phyloP scores from a whole-genome alignment of 257 asterid species.

The Lycium barbarum region DNA sequence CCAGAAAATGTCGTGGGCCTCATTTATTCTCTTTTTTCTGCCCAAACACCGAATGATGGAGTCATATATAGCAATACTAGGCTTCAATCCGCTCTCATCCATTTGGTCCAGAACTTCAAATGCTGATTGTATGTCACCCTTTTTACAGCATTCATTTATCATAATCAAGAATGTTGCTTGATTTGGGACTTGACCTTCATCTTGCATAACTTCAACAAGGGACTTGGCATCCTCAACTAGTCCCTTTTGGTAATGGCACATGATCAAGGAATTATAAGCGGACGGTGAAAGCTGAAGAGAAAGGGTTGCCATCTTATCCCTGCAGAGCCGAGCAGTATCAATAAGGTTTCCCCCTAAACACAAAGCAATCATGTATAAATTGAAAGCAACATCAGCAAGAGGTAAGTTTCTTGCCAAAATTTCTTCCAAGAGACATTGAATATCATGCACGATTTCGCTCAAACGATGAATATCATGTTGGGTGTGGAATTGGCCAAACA shows the following conservation, averaged over 20 bases:
- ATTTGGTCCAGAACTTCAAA: conserved; percentile 51
- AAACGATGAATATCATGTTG: too few relatives aligned
- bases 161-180: conserved; percentile 50
- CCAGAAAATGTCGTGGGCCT: conserved; percentile 52
- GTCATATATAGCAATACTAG: conserved; percentile 52
- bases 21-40: conserved; percentile 45
- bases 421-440: conserved; percentile 54
- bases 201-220: conserved; percentile 56
- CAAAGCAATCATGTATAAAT: conserved; percentile 62
- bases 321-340: conserved; percentile 49
- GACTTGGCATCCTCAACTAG: conserved; percentile 47
- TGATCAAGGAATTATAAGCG: conserved; percentile 63
- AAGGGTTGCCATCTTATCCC: conserved; percentile 52
- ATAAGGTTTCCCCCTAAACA: conserved; percentile 50
- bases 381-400: conserved; percentile 52
- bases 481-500: too few relatives aligned
- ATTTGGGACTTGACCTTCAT: conserved; percentile 53
- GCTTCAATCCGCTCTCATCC: conserved; percentile 55
- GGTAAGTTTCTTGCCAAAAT: conserved; percentile 39
- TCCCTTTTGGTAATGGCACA: conserved; percentile 56
- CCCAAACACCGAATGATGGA: conserved; percentile 59
- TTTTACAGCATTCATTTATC: conserved; percentile 51
- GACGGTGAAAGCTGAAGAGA: conserved; percentile 50
- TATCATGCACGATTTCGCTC: conserved; percentile 42
- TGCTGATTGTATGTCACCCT: conserved; percentile 51